Evolutionary conservation across 2,329 filamentous ascomycete genomes (phyloP).

Genomic region (Colletotrichum gloeosporioides): DNA sequence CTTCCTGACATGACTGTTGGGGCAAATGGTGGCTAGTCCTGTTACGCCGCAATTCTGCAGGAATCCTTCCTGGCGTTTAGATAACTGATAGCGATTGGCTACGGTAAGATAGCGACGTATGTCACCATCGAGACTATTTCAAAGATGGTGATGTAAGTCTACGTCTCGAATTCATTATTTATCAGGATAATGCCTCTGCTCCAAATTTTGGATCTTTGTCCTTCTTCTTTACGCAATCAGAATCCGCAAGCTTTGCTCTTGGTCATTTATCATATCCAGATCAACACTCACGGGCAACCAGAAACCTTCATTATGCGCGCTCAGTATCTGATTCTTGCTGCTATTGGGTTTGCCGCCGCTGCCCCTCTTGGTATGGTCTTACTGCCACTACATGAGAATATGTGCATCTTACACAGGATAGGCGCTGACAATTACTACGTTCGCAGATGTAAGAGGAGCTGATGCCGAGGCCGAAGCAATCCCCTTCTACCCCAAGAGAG

Average conservation of each 20-base stretch:
- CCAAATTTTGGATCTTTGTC: too few relatives aligned
- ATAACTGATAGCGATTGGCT: background rate
- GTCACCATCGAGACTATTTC: background rate
- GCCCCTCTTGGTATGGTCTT: background rate
- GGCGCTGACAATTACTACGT: too few relatives aligned
- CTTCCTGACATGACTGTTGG: background rate
- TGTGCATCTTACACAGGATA: too few relatives aligned
- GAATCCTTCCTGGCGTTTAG: background rate
- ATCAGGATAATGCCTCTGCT: too few relatives aligned
- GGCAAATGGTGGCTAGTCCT: too few relatives aligned
- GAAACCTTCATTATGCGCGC: background rate
- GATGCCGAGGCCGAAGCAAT: background rate
- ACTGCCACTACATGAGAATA: too few relatives aligned
- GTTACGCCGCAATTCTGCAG: background rate
- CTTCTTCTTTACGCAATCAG: background rate
- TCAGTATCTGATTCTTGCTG: background rate
- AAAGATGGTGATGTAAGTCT: background rate
- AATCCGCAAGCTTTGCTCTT: background rate
- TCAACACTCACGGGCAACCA: background rate
- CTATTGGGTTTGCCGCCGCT: background rate
- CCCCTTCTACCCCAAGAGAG: background rate
- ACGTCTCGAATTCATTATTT: too few relatives aligned
- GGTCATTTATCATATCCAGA: background rate
- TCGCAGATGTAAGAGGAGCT: too few relatives aligned
- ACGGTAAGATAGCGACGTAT: background rate